These are phyloP conservation scores for Aureobasidium sp. DNA, from an alignment of 2,329 filamentous ascomycete genomes.

Conservation along the genomic window DNA sequence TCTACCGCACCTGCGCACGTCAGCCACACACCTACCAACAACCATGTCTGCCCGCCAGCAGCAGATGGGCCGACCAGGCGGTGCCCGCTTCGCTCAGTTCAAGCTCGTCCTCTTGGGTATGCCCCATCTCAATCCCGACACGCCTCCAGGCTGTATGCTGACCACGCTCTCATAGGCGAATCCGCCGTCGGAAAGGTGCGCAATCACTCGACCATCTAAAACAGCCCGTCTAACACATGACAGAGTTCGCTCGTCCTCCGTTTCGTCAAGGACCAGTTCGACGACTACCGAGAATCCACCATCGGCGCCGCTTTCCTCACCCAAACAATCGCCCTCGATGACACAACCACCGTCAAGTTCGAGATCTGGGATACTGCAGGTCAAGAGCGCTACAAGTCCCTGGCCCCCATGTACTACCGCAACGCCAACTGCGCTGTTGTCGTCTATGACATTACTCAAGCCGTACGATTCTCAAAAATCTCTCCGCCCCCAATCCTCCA, in stretches of 20 bases:
- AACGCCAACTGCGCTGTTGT: slow-evolving; percentile 99
- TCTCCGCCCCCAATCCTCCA: neutral
- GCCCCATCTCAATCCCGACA: slow-evolving; percentile 24
- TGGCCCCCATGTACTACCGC: slow-evolving; percentile 99
- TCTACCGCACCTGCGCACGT: neutral
- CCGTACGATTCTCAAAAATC: slow-evolving; percentile 52
- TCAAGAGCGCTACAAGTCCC: slow-evolving; percentile 97
- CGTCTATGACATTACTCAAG: slow-evolving; percentile 98
- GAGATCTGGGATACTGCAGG: slow-evolving; percentile 99
- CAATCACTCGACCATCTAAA: neutral
- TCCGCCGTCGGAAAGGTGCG: slow-evolving; percentile 82
- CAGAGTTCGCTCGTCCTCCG: slow-evolving; percentile 95
- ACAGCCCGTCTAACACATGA: slow-evolving; percentile 20
- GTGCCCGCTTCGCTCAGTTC: slow-evolving; percentile 89
- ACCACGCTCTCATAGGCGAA: slow-evolving; percentile 58
- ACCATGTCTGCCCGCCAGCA: slow-evolving; percentile 78
- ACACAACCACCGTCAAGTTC: slow-evolving; percentile 98
- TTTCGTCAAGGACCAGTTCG: slow-evolving; percentile 99
- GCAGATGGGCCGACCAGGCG: slow-evolving; percentile 57
- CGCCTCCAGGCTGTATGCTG: neutral
- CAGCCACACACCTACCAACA: slow-evolving; percentile 12
- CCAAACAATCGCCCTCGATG: slow-evolving; percentile 96
- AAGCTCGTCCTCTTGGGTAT: slow-evolving; percentile 94
- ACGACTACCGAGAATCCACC: slow-evolving; percentile 94
- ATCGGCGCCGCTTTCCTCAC: slow-evolving; percentile 98